phyloP scores from a whole-genome alignment of 495 filamentous ascomycete species.

The Neurospora cerealis region DNA sequence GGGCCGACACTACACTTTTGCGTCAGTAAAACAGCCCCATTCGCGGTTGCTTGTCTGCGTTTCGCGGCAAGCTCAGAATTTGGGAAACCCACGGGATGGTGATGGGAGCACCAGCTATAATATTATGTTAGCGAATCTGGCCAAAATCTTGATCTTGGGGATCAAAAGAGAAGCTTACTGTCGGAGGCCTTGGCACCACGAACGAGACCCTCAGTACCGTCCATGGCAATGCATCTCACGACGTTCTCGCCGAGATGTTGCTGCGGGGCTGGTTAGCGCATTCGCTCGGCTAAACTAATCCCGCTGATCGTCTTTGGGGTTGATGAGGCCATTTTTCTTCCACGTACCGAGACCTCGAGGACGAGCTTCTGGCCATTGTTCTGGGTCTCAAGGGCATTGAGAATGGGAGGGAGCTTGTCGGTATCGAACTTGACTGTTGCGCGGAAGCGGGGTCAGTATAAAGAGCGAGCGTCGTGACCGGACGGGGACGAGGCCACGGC shows the following conservation, averaged over 20 bases:
- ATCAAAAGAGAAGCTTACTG: slow-evolving; percentile 28
- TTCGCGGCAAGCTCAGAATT: not conserved
- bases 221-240: slow-evolving; percentile 99
- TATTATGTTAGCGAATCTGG: slow-evolving; percentile 7
- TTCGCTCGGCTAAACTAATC: slow-evolving; percentile 5
- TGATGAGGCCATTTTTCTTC: slow-evolving; percentile 7
- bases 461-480: not conserved
- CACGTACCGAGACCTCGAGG: slow-evolving; percentile 90
- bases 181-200: slow-evolving; percentile 78
- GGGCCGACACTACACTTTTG: slow-evolving; percentile 54
- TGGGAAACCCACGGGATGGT: slow-evolving; percentile 56
- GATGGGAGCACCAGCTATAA: slow-evolving; percentile 71
- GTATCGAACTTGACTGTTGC: slow-evolving; percentile 77
- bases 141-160: not conserved
- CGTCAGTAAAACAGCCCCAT: not conserved
- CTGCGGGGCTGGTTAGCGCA: slow-evolving; percentile 45
- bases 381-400: slow-evolving; percentile 86
- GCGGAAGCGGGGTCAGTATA: slow-evolving; percentile 15
- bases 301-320: not conserved
- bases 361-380: slow-evolving; percentile 93
- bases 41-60: not conserved
- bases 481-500: not conserved
- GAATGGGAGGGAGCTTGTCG: slow-evolving; percentile 89
- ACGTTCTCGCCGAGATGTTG: slow-evolving; percentile 99
- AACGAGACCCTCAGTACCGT: slow-evolving; percentile 98